Evolutionary conservation across 768 basidiomycete genomes (phyloP), one percentile per base, ranked within the genome.

Genomic region (Trametes coccinea): DNA sequence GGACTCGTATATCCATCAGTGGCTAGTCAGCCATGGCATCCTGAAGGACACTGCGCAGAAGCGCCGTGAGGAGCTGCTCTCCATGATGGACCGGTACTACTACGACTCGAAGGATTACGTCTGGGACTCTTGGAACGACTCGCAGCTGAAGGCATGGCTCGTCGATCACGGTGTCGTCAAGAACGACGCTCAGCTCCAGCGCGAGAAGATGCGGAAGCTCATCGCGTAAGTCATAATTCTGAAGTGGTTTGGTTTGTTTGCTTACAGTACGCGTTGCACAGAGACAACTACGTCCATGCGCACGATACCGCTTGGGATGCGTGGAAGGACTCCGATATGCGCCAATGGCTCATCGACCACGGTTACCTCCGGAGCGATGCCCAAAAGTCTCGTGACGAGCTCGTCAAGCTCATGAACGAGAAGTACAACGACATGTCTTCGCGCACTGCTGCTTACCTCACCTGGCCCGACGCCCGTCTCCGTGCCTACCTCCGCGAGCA

Each of bases 381-480:
- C 2, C 78, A 79, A 65, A 72, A 82, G 70, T 88, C 83, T 63
- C 84, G 92, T 39, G 90, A 93, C 61, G 86, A 95, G 66, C 80
- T 93, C 10, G 76, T 93, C 59, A 82, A 83, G 68, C 66, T 90
- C 55, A 90, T 94, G 63, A 78, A 88, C 57, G 80, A 82, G 53
- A 90, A 90, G 87, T 92, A 73, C 54, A 56, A 31, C 29, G 58
- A 64, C 56, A 78, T 67, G 16, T 46, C 56, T 11, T 11, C 67
- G 5, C 75, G 77, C 39, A 80, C 81, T 1, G 79, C 86, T 2
- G 77, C 84, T 2, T 97, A 96, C 75, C 78, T 95, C 52, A 81
- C 83, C 9, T 98, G 96, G 96, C 92, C 93, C 11, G 95, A 98
- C 69, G 92, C 95, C 3, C 84, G 95, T 34, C 85, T 98, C 30